Base-by-base conservation (phyloP, 2,329 filamentous ascomycete genomes). In the Epichloe typhina region DNA sequence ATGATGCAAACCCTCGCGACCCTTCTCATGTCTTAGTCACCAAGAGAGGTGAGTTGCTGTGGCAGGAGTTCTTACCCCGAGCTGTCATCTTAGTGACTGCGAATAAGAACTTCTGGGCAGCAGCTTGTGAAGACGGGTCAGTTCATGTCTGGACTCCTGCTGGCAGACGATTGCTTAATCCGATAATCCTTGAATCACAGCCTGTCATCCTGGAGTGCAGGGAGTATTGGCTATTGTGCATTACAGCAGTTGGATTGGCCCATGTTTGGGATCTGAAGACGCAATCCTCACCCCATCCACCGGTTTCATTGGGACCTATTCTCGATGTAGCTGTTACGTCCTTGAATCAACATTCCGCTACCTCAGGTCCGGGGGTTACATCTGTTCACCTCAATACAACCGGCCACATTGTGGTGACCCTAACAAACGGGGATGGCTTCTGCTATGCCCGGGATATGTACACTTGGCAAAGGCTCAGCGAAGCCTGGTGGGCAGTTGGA, bases 401-500 rank as follows among this genome's bases (percentile, higher is more conserved):
- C 50, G 94, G 93, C 1, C 79, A 88, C 43, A 78, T 97, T 19
- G 76, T 97, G 23, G 80, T 97, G n/a, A 93, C 88, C 0, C 75
- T 98, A 53, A 93, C 85, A 23, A 97, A 96, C 59, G 93, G 93
- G 19, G 91, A 98, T 59, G 93, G 93, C 2, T 98, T 89, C 67
- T 83, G 83, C 49, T 98, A 98, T 67, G 87, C 87, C 2, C 79
- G 85, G 0, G 76, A 77, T 17, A 86, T 98, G 84, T 91, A 82
- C 66, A 80, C 83, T 7, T 98, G 93, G 93, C 91, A 97, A 66
- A 82, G 90, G 9, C 74, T 98, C n/a, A 95, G 89, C 2, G 94
- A 98, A 64, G 79, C 88, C 2, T 98, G 93, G 93, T 98, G 93
- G 89, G 91, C 91, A 0, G 89, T 97, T 0, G 90, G 90, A 17